A percentile compares a stretch with the other conserved stretches of the same genome.
phyloP scores from a whole-genome alignment of 768 basidiomycete species.

The Collybia mongolica region DNA sequence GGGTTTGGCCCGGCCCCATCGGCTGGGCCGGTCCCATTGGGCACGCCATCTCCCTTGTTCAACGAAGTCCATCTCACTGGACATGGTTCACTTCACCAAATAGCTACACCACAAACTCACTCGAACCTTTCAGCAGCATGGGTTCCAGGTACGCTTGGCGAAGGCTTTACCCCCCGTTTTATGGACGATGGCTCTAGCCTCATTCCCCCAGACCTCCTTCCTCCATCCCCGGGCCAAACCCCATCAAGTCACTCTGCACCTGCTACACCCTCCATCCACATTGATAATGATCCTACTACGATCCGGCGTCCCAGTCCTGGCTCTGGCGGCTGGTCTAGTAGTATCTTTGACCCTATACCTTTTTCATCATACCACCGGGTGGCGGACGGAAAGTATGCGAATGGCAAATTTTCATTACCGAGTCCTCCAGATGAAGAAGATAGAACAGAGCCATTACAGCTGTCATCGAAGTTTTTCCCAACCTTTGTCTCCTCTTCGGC shows the following conservation, averaged over 20 bases:
- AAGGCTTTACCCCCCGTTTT: constrained; percentile 12
- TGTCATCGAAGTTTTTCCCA: neutral
- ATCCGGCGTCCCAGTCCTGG: constrained; percentile 18
- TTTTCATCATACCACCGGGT: constrained; percentile 63
- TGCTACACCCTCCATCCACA: constrained; percentile 51
- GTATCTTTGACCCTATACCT: constrained; percentile 69
- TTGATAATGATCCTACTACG: constrained; percentile 28
- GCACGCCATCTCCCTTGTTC: constrained; percentile 18
- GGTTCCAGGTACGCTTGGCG: constrained; percentile 4
- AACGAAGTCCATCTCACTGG: constrained; percentile 21
- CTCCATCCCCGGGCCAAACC: constrained; percentile 52
- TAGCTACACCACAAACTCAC: constrained; percentile 8
- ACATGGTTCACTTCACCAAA: constrained; percentile 9
- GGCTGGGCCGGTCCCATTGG: constrained; percentile 21
- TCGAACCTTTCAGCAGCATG: constrained; percentile 3
- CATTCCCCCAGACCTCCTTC: constrained; percentile 38
- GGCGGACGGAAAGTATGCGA: constrained; percentile 71
- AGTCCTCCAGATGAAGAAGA: constrained; percentile 59
- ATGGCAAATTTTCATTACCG: constrained; percentile 72
- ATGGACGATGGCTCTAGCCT: constrained; percentile 21
- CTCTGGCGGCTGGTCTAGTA: constrained; percentile 15
- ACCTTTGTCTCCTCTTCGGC: neutral
- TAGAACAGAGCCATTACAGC: constrained; percentile 18
- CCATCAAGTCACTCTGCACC: constrained; percentile 46
- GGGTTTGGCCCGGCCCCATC: constrained; percentile 23